phyloP scores from a whole-genome alignment of 164 flowering plant species.

The Chloranthus sessilifolius region DNA sequence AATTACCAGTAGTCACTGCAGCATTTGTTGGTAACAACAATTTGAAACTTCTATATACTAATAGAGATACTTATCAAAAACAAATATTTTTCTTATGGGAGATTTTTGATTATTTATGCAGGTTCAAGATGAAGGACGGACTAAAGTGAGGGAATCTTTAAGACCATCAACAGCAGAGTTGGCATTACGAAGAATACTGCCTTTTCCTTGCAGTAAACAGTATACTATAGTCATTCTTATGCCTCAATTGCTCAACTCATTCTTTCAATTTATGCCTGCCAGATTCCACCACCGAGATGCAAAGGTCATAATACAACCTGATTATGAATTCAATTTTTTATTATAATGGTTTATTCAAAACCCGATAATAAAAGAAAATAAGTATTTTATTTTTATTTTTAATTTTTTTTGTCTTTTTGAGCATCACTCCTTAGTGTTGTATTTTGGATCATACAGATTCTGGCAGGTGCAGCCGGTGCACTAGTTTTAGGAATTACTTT shows the following conservation, averaged over 20 bases:
- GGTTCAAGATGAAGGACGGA: slow-evolving; percentile 81
- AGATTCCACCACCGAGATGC: slow-evolving; percentile 32
- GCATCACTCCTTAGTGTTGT: neutral
- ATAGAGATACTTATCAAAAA: too few species aligned
- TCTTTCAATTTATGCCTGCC: slow-evolving; percentile 22
- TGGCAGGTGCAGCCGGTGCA: slow-evolving; percentile 48
- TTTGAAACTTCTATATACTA: too few species aligned
- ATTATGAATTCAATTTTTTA: neutral
- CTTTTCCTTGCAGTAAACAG: slow-evolving; percentile 78
- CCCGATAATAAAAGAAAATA: neutral
- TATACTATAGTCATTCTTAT: slow-evolving; percentile 79
- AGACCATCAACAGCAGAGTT: slow-evolving; percentile 59
- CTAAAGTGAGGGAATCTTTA: slow-evolving; percentile 52
- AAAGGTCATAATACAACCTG: slow-evolving; percentile 39
- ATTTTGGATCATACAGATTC: slow-evolving; percentile 32
- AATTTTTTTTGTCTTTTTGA: neutral
- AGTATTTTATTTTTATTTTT: neutral
- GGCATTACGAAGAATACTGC: slow-evolving; percentile 61
- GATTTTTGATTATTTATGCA: slow-evolving; percentile 22
- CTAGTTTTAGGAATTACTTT: slow-evolving; percentile 40
- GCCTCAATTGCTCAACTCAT: slow-evolving; percentile 55
- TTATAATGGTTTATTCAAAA: neutral
- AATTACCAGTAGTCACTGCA: too few species aligned
- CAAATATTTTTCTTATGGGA: too few species aligned
- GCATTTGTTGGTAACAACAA: too few species aligned